Evolutionary conservation across 305 asterid genomes (phyloP), one percentile per base, ranked within the genome.

Genomic region (Solanum hybrid): DNA sequence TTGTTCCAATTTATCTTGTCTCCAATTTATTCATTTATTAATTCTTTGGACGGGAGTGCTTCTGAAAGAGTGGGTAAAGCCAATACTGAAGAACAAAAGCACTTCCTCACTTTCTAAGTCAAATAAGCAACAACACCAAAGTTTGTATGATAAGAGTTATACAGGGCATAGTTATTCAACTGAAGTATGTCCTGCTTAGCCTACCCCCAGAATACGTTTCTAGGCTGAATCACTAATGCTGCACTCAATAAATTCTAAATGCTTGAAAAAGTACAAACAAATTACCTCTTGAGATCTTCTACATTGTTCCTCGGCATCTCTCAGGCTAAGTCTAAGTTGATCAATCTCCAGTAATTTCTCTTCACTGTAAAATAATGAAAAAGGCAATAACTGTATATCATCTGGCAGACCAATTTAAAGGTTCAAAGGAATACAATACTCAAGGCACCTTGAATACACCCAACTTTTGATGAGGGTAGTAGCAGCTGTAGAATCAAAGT

Each of bases 241-340:
- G 88, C 76, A 31, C 41, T 51, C 41, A 10, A 51, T 9, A 51
- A 84, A 84, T 84, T 51, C 41, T 10, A 32, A 84, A 84, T 20
- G 88, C 39, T 84, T 84, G 76, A 84, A 34, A 27, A 45, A 57
- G 31, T 29, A 72, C 36, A 76, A 70, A 80, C 70, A 82, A 82
- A 87, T 88, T 84, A 94, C 98, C 95, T 94, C 95, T 87, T 91
- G 93, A 86, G 94, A 92, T 85, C 85, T 92, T 91, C 91, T 90
- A 85, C 89, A 91, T 79, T 79, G 90, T 77, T 91, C 95, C 91
- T 92, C 94, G 33, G 92, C 91, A 91, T 89, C 92, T 80, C 90
- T 90, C 90, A 92, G 91, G 89, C 92, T 95, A 89, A 91, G 90
- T 91, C 93, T 89, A 73, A 94, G 90, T 90, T 86, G 92, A 91